Conservation (phyloP, 331 rosid species). For the Acacia pycnantha region DNA sequence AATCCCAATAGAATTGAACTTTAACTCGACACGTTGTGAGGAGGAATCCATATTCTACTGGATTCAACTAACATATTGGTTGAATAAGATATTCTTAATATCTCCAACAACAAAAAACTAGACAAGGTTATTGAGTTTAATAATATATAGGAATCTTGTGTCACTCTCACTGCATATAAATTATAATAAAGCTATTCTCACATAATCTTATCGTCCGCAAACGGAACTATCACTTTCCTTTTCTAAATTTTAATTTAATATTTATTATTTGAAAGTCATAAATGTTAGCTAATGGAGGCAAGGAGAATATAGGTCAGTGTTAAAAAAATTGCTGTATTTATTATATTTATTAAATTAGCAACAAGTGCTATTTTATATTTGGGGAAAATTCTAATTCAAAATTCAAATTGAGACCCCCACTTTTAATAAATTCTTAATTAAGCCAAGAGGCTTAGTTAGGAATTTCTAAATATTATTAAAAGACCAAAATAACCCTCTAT, state of each 20-base stretch:
- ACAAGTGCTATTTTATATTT: neutral
- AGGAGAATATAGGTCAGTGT: neutral
- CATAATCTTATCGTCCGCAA: constrained; percentile 4
- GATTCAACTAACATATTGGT: too few relatives aligned
- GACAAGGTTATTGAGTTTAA: neutral
- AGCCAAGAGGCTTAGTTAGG: too few relatives aligned
- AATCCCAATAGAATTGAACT: too few relatives aligned
- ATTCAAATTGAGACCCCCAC: too few relatives aligned
- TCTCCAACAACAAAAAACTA: neutral
- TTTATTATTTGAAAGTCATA: neutral
- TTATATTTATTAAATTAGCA: neutral
- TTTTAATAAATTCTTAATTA: too few relatives aligned
- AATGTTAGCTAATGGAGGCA: neutral
- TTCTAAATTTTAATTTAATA: neutral
- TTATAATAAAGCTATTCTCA: constrained; percentile 19
- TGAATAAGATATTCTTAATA: neutral
- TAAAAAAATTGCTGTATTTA: neutral
- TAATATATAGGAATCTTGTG: constrained; percentile 18
- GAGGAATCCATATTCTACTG: too few relatives aligned
- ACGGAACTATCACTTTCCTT: neutral
- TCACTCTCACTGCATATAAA: constrained; percentile 14
- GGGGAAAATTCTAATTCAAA: too few relatives aligned
- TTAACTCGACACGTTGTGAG: too few relatives aligned
- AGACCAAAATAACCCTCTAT: too few relatives aligned
- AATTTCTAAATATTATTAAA: too few relatives aligned